Evolutionary conservation across 176 grass and related monocot genomes (phyloP), one percentile per base, ranked within the genome.

Genomic region (Oryza nivara): DNA sequence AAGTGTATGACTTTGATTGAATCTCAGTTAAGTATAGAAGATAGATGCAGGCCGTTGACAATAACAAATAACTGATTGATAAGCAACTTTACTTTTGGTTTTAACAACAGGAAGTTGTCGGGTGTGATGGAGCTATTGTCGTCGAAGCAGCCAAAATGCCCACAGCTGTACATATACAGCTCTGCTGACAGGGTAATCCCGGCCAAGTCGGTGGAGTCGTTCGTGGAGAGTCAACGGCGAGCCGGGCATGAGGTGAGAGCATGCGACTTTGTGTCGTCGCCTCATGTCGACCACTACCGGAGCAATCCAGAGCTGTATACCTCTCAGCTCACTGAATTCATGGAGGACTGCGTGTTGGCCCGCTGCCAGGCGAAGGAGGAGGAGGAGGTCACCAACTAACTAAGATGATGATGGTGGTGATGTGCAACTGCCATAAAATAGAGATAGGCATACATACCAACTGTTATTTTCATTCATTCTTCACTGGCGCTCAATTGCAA

Each of bases 91-190:
- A 5, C 17, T 73, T 5, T 49, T 36, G 20, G 22, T 46, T 75
- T 71, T 76, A 48, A 67, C 85, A 48, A 67, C 85, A 97, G 92
- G 88, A 92, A 90, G 82, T 67, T 97, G 5, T 88, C 74, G 15
- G 92, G 87, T 78, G 81, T 97, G 11, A 85, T 94, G 85, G 86
- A 94, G 83, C 38, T 91, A 20, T 84, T 97, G 61, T 92, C 90
- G 2, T 87, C 70, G 6, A 89, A 91, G 61, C 95, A 94, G 85
- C 94, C 94, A 10, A 92, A 85, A 65, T 97, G 94, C 44, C 92
- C 92, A 7, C 94, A 97, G 45, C 32, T 97, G 47, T 97, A 97
- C 46, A 91, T 97, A 78, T 97, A 97, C 84, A 97, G 94, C 83
- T 92, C 92, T 0, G 90, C 92, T 0, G 95, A 98, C 65, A 81